phyloP scores from a whole-genome alignment of 2,329 filamentous ascomycete species.

The Fusarium duplospermum region DNA sequence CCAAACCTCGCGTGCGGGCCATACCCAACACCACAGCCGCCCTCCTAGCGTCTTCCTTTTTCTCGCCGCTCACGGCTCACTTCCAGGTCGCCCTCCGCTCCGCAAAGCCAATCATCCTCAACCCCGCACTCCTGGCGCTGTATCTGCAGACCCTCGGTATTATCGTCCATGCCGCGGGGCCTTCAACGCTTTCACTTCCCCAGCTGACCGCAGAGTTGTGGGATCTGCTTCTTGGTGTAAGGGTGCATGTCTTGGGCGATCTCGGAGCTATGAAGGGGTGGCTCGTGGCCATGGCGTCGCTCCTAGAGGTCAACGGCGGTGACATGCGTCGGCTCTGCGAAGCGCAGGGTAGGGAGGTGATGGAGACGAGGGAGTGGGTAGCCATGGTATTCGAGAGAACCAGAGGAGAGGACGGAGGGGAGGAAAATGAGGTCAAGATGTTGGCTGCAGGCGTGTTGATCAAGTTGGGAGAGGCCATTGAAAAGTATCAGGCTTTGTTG shows the following conservation, averaged over 20 bases:
- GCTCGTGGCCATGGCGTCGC: conserved; percentile 80
- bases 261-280: conserved; percentile 77
- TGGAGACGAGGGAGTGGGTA: conserved; percentile 92
- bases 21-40: conserved; percentile 83
- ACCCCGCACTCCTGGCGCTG: conserved; percentile 79
- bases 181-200: conserved; percentile 78
- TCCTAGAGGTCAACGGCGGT: conserved; percentile 84
- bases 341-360: conserved; percentile 78
- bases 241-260: conserved; percentile 70
- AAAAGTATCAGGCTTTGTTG: conserved; percentile 81
- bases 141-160: conserved; percentile 90
- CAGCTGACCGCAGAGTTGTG: conserved; percentile 88
- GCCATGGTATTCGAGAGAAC: conserved; percentile 76
- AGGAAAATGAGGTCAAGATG: conserved; percentile 85
- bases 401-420: conserved; percentile 63
- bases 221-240: conserved; percentile 79
- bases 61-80: conserved; percentile 85
- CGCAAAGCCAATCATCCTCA: conserved; percentile 71
- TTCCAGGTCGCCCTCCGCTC: conserved; percentile 74
- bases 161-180: conserved; percentile 84
- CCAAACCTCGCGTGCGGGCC: conserved; percentile 60
- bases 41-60: conserved; percentile 81
- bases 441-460: conserved; percentile 82
- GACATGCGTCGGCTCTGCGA: conserved; percentile 79
- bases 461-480: conserved; percentile 81